A percentile compares a stretch with the other conserved stretches of the same genome.
Conservation (phyloP, 2,329 filamentous ascomycete species). For the Ambrosiella xylebori region DNA sequence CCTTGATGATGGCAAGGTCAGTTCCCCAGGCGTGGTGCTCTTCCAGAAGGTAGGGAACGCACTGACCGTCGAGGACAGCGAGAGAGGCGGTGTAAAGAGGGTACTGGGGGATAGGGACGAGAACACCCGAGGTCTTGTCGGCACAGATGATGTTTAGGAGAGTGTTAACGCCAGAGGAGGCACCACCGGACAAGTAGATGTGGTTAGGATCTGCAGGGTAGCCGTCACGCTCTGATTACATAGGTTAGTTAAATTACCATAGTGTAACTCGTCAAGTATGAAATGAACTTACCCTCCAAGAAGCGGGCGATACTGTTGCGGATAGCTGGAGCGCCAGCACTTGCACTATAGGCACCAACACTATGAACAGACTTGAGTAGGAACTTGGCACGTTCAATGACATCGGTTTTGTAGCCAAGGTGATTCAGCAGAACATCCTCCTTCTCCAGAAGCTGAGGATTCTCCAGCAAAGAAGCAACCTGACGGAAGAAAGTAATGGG, state of each 20-base stretch:
- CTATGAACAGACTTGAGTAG: slow-evolving; percentile 72
- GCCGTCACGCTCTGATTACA: slow-evolving; percentile 55
- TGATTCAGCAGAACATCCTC: slow-evolving; percentile 57
- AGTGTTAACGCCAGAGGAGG: slow-evolving; percentile 87
- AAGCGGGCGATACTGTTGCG: slow-evolving; percentile 82
- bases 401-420: slow-evolving; percentile 80
- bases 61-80: slow-evolving; percentile 64
- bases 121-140: slow-evolving; percentile 57
- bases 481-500: slow-evolving; percentile 98
- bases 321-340: slow-evolving; percentile 72
- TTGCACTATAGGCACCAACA: slow-evolving; percentile 92
- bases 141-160: slow-evolving; percentile 80
- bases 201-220: slow-evolving; percentile 63
- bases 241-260: not conserved
- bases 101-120: slow-evolving; percentile 94
- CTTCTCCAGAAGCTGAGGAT: slow-evolving; percentile 69
- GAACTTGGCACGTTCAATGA: slow-evolving; percentile 64
- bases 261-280: not conserved
- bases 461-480: slow-evolving; percentile 82
- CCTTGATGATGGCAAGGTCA: slow-evolving; percentile 59
- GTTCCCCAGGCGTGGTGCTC: slow-evolving; percentile 80
- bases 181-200: slow-evolving; percentile 82
- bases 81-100: slow-evolving; percentile 93
- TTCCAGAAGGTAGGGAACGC: slow-evolving; percentile 87
- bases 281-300: slow-evolving; percentile 52